Evolutionary conservation across 1,139 yeast genomes (phyloP).

Genomic region (Saccharomyces hybrid): DNA sequence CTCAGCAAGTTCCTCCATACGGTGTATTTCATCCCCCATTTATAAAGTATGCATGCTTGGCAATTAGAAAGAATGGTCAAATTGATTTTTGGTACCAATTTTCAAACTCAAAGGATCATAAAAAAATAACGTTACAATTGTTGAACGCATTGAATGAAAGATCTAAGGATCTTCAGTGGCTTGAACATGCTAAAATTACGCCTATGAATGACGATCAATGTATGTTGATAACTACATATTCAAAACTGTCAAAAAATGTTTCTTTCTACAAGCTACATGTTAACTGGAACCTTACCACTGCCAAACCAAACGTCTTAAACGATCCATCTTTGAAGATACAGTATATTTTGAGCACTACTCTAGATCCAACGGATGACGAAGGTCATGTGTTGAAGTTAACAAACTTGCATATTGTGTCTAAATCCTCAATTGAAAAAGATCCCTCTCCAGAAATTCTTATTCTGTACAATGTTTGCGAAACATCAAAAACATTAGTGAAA

Average conservation of each 20-base stretch:
- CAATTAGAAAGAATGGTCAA: constrained; percentile 30
- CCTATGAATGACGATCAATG: constrained; percentile 30
- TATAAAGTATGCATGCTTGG: constrained; percentile 31
- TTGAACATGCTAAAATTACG: constrained; percentile 28
- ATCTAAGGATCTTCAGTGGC: constrained; percentile 28
- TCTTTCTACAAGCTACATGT: constrained; percentile 27
- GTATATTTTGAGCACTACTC: constrained; percentile 20
- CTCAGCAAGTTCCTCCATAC: constrained; percentile 29
- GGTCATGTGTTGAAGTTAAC: constrained; percentile 20
- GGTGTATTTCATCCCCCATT: constrained; percentile 33
- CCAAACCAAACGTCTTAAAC: constrained; percentile 20
- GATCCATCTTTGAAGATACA: constrained; percentile 28
- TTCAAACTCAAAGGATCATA: constrained; percentile 32
- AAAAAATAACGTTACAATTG: constrained; percentile 29
- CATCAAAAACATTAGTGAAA: constrained; percentile 22
- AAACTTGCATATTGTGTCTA: constrained; percentile 25
- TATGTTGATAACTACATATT: constrained; percentile 26
- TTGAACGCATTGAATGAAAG: constrained; percentile 18
- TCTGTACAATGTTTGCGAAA: constrained; percentile 22
- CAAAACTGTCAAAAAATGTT: constrained; percentile 20
- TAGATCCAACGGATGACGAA: constrained; percentile 21
- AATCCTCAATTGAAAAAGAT: constrained; percentile 24
- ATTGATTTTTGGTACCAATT: constrained; percentile 33
- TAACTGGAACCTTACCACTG: constrained; percentile 27
- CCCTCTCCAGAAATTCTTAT: constrained; percentile 27